These are phyloP conservation scores for Xerocomellus amylosporus DNA, from an alignment of 768 basidiomycete genomes.

Conservation along the genomic window DNA sequence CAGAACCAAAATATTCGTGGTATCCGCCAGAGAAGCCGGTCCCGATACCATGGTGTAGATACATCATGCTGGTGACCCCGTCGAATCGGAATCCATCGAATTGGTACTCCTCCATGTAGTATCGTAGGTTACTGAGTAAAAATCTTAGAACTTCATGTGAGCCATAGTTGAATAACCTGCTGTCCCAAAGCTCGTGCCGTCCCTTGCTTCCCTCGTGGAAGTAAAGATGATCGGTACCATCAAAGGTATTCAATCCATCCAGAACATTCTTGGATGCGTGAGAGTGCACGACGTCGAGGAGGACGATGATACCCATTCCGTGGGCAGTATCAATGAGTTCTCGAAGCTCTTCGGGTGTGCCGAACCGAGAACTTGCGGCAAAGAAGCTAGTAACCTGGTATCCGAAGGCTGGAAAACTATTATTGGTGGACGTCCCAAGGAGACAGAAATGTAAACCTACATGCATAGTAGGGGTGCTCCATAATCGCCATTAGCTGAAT, in stretches of 20 bases:
- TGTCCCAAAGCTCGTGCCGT: slow-evolving; percentile 96
- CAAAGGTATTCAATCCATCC: slow-evolving; percentile 93
- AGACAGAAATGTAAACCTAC: slow-evolving; percentile 43
- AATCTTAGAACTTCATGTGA: slow-evolving; percentile 93
- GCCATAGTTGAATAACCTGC: slow-evolving; percentile 95
- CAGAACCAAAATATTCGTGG: slow-evolving; percentile 93
- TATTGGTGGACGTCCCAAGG: background rate
- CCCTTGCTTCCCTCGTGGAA: slow-evolving; percentile 94
- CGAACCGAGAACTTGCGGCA: slow-evolving; percentile 94
- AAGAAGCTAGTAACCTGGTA: slow-evolving; percentile 99
- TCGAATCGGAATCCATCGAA: slow-evolving; percentile 99
- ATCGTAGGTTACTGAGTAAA: slow-evolving; percentile 91
- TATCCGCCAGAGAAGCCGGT: slow-evolving; percentile 97
- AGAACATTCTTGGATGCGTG: slow-evolving; percentile 98
- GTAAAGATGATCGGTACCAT: slow-evolving; percentile 96
- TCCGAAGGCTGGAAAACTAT: slow-evolving; percentile 70
- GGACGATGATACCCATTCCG: slow-evolving; percentile 85
- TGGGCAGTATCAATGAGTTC: slow-evolving; percentile 96
- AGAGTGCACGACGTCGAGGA: slow-evolving; percentile 96
- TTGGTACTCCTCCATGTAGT: slow-evolving; percentile 91
- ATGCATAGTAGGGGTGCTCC: slow-evolving; percentile 98
- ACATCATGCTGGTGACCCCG: slow-evolving; percentile 99
- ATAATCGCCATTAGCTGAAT: slow-evolving; percentile 99
- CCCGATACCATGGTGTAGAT: slow-evolving; percentile 95
- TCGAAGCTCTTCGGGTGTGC: slow-evolving; percentile 92